Conservation (phyloP, 257 asterid species). For the Coffea eugenioides region DNA sequence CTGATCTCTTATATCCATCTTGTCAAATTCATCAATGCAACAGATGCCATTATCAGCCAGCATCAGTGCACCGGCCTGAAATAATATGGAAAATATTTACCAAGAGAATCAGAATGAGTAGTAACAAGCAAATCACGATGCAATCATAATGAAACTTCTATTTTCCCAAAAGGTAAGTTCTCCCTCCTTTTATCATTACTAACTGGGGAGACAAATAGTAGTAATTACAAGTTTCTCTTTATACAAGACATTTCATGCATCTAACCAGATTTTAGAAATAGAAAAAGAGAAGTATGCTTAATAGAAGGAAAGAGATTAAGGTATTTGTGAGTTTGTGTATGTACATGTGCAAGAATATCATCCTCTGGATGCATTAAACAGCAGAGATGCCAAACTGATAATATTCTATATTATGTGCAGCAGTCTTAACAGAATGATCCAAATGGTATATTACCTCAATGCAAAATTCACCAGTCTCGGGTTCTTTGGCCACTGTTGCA, state of each 20-base stretch:
- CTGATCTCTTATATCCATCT: constrained; percentile 98
- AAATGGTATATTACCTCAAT: constrained; percentile 64
- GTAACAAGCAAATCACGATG: neutral
- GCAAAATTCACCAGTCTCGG: constrained; percentile 99
- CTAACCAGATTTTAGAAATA: neutral
- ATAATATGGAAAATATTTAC: constrained; percentile 8
- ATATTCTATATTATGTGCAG: neutral
- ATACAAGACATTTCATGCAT: neutral
- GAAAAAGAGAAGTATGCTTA: neutral
- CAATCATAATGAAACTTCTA: neutral
- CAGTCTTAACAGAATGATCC: neutral
- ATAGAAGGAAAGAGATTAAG: neutral
- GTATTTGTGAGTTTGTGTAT: neutral
- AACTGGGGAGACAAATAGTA: neutral
- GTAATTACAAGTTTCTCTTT: neutral
- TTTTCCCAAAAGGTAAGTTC: neutral
- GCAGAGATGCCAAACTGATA: neutral
- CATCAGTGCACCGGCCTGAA: constrained; percentile 99
- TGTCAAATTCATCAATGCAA: constrained; percentile 97
- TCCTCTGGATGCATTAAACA: neutral
- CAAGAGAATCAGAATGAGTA: neutral
- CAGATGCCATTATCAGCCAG: constrained; percentile 98
- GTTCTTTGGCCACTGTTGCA: constrained; percentile 99
- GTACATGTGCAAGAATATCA: neutral
- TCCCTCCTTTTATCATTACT: neutral